These are phyloP conservation scores for Monosporascus sp. DNA, from an alignment of 2,329 filamentous ascomycete species.

Conservation along the genomic window DNA sequence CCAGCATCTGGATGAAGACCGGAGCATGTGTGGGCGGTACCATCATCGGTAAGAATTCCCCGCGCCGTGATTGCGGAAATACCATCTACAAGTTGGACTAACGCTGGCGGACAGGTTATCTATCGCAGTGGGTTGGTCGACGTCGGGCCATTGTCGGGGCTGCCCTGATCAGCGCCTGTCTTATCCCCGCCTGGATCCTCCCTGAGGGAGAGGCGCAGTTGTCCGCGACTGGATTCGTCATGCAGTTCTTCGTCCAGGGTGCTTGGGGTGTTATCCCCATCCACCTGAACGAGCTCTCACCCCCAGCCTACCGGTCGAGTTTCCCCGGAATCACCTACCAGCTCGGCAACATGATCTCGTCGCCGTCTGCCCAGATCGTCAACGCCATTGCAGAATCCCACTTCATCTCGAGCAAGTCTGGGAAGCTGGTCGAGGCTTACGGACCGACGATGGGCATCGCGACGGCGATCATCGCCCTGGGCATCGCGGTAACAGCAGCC, in stretches of 20 bases:
- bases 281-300: conserved; percentile 69
- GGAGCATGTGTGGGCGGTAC: conserved; percentile 71
- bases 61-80: background rate
- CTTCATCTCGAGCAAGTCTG: conserved; percentile 47
- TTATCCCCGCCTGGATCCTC: conserved; percentile 69
- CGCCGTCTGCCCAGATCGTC: conserved; percentile 70
- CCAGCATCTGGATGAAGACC: conserved; percentile 75
- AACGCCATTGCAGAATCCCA: conserved; percentile 65
- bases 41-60: conserved; percentile 43
- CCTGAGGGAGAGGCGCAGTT: conserved; percentile 54
- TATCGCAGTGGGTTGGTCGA: conserved; percentile 70
- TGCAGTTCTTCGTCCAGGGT: conserved; percentile 64
- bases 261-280: conserved; percentile 66
- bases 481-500: conserved; percentile 62
- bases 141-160: conserved; percentile 61
- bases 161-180: conserved; percentile 50
- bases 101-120: conserved; percentile 43
- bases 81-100: background rate
- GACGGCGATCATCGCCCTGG: conserved; percentile 68
- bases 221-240: conserved; percentile 61
- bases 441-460: conserved; percentile 71
- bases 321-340: conserved; percentile 71
- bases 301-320: conserved; percentile 63
- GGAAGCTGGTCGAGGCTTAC: conserved; percentile 61
- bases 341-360: conserved; percentile 69